Evolutionary conservation across 495 filamentous ascomycete genomes (phyloP), one percentile per base, ranked within the genome.

Genomic region (Rhypophila decipiens): DNA sequence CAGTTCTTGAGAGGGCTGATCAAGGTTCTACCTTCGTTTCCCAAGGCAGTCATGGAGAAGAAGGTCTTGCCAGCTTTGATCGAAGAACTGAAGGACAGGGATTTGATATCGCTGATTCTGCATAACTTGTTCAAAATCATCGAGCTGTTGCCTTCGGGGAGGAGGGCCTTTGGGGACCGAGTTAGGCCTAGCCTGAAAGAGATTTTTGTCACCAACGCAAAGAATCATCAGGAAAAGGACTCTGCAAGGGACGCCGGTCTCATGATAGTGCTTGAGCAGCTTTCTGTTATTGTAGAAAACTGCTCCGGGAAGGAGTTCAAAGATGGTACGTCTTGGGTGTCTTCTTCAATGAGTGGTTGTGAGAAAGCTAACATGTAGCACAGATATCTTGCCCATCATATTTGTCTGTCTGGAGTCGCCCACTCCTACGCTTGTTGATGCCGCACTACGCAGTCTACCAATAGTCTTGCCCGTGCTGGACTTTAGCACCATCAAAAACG

Each of bases 401-500:
- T 72, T 87, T 17, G 60, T 86, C 18, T 86, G 87, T 0, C 68
- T 98, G 43, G 90, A 96, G 54, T 94, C 87, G 1, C 77, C 88
- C 13, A 96, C 90, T 0, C 93, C 94, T 53, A 80, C 84, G 7
- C 67, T 97, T 15, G 87, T 95, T 2, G 93, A 97, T 70, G 86
- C 84, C 12, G 78, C 88, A 9, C 72, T 97, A 17, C 76, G 83
- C 42, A 82, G 80, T 17, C 69, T 98, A 10, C 81, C 86, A 15
- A 67, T 74, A 1, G 73, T 96, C 23, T 68, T 97, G 22, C 83
- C 87, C 0, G 80, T 88, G 15, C 78, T 97, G 10, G 93, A 98
- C 58, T 97, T 96, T 54, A 90, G 84, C 42, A 97, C 93, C 2
- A 86, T 96, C 51, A 97, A 96, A 61, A 88, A 90, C 56, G 90